Percentiles rank a stretch among this genome's conserved stretches.
These are phyloP conservation scores for Solanum corneliomulleri DNA, from an alignment of 257 asterid species.

Conservation along the genomic window DNA sequence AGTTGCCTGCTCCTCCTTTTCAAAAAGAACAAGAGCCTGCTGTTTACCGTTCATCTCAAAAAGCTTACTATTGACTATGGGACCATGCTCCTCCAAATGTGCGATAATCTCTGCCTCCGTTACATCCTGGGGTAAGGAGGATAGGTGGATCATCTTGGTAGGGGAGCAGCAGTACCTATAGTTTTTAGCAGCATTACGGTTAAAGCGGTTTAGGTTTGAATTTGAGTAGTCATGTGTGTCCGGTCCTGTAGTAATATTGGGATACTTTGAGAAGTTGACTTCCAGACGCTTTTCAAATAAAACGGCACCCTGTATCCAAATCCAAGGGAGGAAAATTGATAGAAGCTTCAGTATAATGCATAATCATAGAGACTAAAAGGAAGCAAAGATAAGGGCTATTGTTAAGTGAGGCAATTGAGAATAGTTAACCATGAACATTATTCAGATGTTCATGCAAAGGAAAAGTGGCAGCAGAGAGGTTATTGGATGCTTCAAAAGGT, in stretches of 20 bases:
- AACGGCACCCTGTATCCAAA: constrained; percentile 54
- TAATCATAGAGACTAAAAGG: neutral
- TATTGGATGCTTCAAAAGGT: neutral
- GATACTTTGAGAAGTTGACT: constrained; percentile 83
- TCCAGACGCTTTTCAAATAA: constrained; percentile 89
- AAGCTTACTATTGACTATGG: constrained; percentile 51
- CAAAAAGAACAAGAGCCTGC: constrained; percentile 85
- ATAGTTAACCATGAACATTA: neutral
- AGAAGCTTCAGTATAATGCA: neutral
- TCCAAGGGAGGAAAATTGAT: neutral
- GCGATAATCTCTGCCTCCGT: constrained; percentile 62
- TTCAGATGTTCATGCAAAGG: neutral
- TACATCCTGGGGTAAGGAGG: constrained; percentile 80
- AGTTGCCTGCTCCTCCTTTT: constrained; percentile 89
- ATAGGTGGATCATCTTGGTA: constrained; percentile 89
- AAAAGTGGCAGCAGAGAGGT: neutral
- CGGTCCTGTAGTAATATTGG: constrained; percentile 74
- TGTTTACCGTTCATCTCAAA: constrained; percentile 96
- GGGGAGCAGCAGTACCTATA: constrained; percentile 96
- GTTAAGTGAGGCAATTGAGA: neutral
- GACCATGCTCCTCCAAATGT: constrained; percentile 84
- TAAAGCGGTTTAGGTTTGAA: constrained; percentile 94
- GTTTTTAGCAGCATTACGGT: constrained; percentile 90
- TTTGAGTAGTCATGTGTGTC: constrained; percentile 88
- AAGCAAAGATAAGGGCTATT: neutral